phyloP scores from a whole-genome alignment of 495 filamentous ascomycete species.

The Aspergillus funiculosus region DNA sequence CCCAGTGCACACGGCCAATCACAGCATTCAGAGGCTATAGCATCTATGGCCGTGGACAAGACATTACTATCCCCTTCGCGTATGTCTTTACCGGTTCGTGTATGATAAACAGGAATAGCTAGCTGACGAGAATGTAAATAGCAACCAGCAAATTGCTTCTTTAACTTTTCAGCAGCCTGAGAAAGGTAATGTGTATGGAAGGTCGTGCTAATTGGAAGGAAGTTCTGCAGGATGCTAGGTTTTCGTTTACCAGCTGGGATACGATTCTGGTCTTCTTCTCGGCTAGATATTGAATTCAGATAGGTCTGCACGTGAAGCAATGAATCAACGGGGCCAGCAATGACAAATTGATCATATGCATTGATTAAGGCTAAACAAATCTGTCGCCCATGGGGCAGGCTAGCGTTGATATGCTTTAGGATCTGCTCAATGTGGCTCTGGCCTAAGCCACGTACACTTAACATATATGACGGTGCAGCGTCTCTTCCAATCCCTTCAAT shows the following conservation, averaged over 20 bases:
- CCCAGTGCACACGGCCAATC: slow-evolving; percentile 17
- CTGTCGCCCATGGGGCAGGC: slow-evolving; percentile 9
- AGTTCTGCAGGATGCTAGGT: slow-evolving; percentile 16
- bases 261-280: slow-evolving; percentile 17
- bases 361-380: slow-evolving; percentile 29
- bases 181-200: slow-evolving; percentile 33
- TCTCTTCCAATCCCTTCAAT: not conserved
- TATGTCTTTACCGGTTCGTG: slow-evolving; percentile 27
- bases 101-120: slow-evolving; percentile 32
- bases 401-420: slow-evolving; percentile 9
- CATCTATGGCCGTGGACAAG: slow-evolving; percentile 18
- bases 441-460: slow-evolving; percentile 15
- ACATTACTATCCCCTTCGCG: slow-evolving; percentile 11
- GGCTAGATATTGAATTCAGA: slow-evolving; percentile 4
- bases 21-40: slow-evolving; percentile 22
- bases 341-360: slow-evolving; percentile 24
- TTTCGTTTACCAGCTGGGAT: slow-evolving; percentile 21
- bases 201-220: slow-evolving; percentile 28
- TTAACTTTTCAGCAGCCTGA: slow-evolving; percentile 13
- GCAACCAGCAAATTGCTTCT: slow-evolving; percentile 15
- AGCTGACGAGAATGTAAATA: slow-evolving; percentile 18
- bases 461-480: slow-evolving; percentile 18
- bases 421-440: not conserved
- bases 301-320: slow-evolving; percentile 18
- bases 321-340: slow-evolving; percentile 27